A percentile compares a stretch with the other conserved stretches of the same genome.
phyloP scores from a whole-genome alignment of 768 basidiomycete species.

The Terana coerulea region DNA sequence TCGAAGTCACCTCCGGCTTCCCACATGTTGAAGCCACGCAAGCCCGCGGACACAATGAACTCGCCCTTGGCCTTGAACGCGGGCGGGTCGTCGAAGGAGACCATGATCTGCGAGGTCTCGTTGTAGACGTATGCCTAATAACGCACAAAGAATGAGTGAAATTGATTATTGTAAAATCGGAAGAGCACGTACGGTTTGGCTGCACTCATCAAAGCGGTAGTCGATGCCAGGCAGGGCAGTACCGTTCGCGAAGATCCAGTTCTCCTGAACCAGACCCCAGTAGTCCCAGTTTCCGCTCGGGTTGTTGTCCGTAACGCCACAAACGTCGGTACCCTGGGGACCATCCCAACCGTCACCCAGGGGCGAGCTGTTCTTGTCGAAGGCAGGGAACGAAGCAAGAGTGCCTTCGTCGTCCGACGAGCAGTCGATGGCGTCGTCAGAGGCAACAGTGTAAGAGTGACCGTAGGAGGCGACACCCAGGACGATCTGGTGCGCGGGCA shows the following conservation, averaged over 20 bases:
- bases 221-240: constrained; percentile 44
- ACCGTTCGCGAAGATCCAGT: constrained; percentile 49
- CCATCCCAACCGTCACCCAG: constrained; percentile 58
- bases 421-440: constrained; percentile 32
- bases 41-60: constrained; percentile 48
- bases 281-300: constrained; percentile 59
- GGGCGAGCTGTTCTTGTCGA: constrained; percentile 40
- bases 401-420: constrained; percentile 27
- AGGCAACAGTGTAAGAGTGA: constrained; percentile 57
- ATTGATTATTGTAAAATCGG: neutral
- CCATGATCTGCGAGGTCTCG: constrained; percentile 44
- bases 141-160: neutral
- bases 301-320: constrained; percentile 46
- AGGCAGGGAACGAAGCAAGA: constrained; percentile 50
- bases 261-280: constrained; percentile 55
- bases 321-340: constrained; percentile 46
- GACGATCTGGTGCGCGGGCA: constrained; percentile 70
- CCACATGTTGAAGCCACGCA: constrained; percentile 73
- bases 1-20: constrained; percentile 63
- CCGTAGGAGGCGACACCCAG: constrained; percentile 86
- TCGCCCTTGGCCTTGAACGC: constrained; percentile 61
- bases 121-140: constrained; percentile 68
- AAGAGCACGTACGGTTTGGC: constrained; percentile 57
- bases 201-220: constrained; percentile 61
- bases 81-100: constrained; percentile 61